These are phyloP conservation scores for Nidula microcarpa DNA, from an alignment of 768 basidiomycete genomes.

Conservation along the genomic window DNA sequence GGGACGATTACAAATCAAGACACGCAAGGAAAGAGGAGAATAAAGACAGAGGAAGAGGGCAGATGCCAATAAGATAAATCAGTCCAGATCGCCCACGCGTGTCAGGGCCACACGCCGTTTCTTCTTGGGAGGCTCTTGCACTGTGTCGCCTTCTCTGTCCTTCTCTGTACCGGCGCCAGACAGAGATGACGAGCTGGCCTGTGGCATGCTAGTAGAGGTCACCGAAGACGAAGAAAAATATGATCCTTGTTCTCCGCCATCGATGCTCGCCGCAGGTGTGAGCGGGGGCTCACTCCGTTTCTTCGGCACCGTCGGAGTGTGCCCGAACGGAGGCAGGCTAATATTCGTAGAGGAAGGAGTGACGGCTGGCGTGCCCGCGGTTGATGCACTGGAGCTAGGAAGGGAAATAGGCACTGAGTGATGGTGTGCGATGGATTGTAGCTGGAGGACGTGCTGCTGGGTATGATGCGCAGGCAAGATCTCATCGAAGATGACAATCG, in stretches of 20 bases:
- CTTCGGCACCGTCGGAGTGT: background rate
- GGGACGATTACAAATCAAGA: too few relatives aligned
- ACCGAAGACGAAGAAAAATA: constrained; percentile 13
- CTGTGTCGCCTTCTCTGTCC: constrained; percentile 16
- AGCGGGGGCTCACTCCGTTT: background rate
- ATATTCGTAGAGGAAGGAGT: constrained; percentile 29
- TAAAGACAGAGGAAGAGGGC: background rate
- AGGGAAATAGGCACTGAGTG: constrained; percentile 65
- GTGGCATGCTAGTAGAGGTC: constrained; percentile 12
- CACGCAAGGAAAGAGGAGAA: background rate
- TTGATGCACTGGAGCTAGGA: constrained; percentile 23
- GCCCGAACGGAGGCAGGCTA: constrained; percentile 15
- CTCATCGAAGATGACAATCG: constrained; percentile 92
- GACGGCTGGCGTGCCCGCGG: constrained; percentile 29
- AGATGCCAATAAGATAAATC: constrained; percentile 6
- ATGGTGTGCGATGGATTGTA: constrained; percentile 87
- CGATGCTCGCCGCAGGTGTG: constrained; percentile 20
- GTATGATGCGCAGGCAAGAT: constrained; percentile 84
- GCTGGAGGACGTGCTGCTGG: constrained; percentile 87
- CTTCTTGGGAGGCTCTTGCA: constrained; percentile 73
- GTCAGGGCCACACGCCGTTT: constrained; percentile 80
- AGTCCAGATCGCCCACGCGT: constrained; percentile 55
- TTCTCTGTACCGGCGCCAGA: constrained; percentile 13
- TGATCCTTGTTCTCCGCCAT: constrained; percentile 31
- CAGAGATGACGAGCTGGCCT: constrained; percentile 3